These are phyloP conservation scores for Ceratobasidium sp. DNA, from an alignment of 1,284 basidiomycete genomes.

Conservation along the genomic window DNA sequence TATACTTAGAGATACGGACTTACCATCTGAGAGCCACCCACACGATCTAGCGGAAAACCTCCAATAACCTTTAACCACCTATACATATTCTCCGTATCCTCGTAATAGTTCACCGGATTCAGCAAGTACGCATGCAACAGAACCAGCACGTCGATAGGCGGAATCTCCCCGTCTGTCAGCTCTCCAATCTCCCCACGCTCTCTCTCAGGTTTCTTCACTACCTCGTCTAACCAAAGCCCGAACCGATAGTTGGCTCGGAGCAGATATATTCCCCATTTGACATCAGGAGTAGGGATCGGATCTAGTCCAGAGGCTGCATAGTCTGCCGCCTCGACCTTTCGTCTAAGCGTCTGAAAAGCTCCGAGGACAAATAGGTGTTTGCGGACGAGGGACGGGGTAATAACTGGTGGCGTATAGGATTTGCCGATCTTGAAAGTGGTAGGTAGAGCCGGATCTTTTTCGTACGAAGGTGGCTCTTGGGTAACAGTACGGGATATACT, in stretches of 20 bases:
- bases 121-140: constrained; percentile 38
- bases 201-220: constrained; percentile 33
- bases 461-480: constrained; percentile 38
- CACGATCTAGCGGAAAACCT: constrained; percentile 40
- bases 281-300: constrained; percentile 33
- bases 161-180: constrained; percentile 33
- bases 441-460: constrained; percentile 30
- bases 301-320: constrained; percentile 45
- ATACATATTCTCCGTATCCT: constrained; percentile 31
- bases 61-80: constrained; percentile 30
- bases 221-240: constrained; percentile 30
- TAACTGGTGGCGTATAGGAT: constrained; percentile 37
- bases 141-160: constrained; percentile 31
- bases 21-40: constrained; percentile 27
- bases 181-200: constrained; percentile 33
- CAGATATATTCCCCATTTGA: constrained; percentile 44
- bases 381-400: constrained; percentile 25
- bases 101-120: constrained; percentile 41
- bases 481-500: constrained; percentile 20
- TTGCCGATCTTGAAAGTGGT: constrained; percentile 40
- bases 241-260: constrained; percentile 24
- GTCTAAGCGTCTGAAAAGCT: constrained; percentile 45
- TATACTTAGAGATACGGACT: not conserved
- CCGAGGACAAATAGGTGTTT: constrained; percentile 45
- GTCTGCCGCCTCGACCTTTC: constrained; percentile 33